Evolutionary conservation across 2,329 filamentous ascomycete species (phyloP).

Genomic region (Calonectria pauciramosa): DNA sequence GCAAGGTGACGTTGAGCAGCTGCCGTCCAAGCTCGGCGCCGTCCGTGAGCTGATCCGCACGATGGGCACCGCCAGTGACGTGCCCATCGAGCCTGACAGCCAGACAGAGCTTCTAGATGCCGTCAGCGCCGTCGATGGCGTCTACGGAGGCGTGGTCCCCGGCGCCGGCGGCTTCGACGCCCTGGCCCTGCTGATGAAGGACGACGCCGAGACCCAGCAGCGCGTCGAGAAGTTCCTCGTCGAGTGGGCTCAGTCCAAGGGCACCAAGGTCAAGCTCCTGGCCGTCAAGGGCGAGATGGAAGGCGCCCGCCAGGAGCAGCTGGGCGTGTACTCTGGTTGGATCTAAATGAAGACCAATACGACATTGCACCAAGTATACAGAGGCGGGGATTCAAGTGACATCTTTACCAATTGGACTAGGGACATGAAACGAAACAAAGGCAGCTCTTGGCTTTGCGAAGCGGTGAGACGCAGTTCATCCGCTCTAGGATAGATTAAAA

Average conservation of each 20-base stretch:
- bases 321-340: conserved; percentile 61
- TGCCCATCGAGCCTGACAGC: conserved; percentile 89
- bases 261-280: conserved; percentile 76
- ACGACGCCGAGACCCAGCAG: conserved; percentile 74
- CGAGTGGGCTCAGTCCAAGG: conserved; percentile 73
- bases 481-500: conserved; percentile 15
- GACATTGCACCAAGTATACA: neutral
- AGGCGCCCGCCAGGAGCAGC: conserved; percentile 67
- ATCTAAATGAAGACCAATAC: conserved; percentile 43
- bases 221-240: conserved; percentile 73
- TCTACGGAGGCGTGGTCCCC: conserved; percentile 92
- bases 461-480: neutral
- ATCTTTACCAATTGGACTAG: neutral
- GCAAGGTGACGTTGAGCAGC: conserved; percentile 58
- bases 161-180: conserved; percentile 96
- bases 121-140: conserved; percentile 78
- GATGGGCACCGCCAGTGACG: conserved; percentile 81
- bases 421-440: neutral
- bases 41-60: conserved; percentile 76
- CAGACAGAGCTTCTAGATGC: conserved; percentile 90
- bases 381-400: conserved; percentile 2
- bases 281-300: conserved; percentile 80
- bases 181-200: conserved; percentile 82
- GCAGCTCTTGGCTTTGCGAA: neutral
- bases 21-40: conserved; percentile 61